Percentiles rank a stretch among this genome's conserved stretches.
phyloP scores from a whole-genome alignment of 23 red algal genomes.

The Gracilaria domingensis region DNA sequence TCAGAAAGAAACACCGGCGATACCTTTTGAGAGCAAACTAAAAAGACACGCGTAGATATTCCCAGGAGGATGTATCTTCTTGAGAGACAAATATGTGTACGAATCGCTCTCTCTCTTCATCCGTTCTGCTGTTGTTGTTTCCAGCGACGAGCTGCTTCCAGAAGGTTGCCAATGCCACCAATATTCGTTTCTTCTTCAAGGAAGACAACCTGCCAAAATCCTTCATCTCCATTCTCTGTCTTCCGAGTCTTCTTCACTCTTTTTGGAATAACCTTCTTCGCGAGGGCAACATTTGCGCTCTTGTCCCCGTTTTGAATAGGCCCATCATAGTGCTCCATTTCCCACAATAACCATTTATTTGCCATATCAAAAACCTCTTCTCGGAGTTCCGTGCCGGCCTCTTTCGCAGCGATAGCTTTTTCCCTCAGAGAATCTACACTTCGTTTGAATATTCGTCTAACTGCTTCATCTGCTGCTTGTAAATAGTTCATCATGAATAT shows the following conservation, averaged over 20 bases:
- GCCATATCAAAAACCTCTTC: slow-evolving; percentile 28
- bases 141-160: slow-evolving; percentile 72
- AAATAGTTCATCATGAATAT: slow-evolving; percentile 34
- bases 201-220: slow-evolving; percentile 58
- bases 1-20: too few relatives aligned
- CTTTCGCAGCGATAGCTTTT: slow-evolving; percentile 7
- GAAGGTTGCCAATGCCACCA: slow-evolving; percentile 33
- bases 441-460: slow-evolving; percentile 5
- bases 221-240: slow-evolving; percentile 50
- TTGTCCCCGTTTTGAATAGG: background rate
- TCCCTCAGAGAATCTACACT: slow-evolving; percentile 12
- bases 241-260: slow-evolving; percentile 26
- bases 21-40: too few relatives aligned
- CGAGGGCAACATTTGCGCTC: slow-evolving; percentile 9
- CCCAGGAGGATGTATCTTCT: too few relatives aligned
- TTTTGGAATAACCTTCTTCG: slow-evolving; percentile 41
- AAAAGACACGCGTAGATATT: too few relatives aligned
- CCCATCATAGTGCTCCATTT: background rate
- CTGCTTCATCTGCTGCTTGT: slow-evolving; percentile 3
- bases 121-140: slow-evolving; percentile 52
- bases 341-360: slow-evolving; percentile 57
- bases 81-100: background rate
- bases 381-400: background rate
- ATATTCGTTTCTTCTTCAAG: slow-evolving; percentile 37
- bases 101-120: background rate